Percentiles rank a stretch among this genome's conserved stretches.
These are phyloP conservation scores for Aspergillus transmontanensis DNA, from an alignment of 2,329 filamentous ascomycete species.

Conservation along the genomic window DNA sequence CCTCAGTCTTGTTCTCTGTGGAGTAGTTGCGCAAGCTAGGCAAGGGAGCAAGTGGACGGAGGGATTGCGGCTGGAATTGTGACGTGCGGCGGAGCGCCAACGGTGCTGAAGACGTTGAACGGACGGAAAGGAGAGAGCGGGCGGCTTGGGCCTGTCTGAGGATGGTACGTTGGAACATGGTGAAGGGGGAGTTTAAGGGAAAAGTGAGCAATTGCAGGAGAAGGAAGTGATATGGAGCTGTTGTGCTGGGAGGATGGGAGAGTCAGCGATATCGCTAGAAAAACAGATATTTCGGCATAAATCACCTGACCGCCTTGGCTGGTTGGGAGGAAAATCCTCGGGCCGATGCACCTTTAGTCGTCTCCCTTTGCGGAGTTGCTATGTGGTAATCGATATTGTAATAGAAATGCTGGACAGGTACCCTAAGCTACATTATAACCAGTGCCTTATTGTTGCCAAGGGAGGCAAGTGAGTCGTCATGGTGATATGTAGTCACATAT, in stretches of 20 bases:
- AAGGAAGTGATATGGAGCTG: neutral
- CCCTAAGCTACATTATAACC: neutral
- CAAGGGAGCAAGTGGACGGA: slow-evolving; percentile 37
- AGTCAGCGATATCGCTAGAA: neutral
- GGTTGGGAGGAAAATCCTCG: slow-evolving; percentile 1
- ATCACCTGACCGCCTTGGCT: slow-evolving; percentile 4
- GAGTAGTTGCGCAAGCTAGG: slow-evolving; percentile 46
- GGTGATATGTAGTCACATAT: neutral
- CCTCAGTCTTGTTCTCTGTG: slow-evolving; percentile 41
- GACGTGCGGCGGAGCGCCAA: slow-evolving; percentile 37
- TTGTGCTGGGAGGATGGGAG: neutral
- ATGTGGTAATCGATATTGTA: neutral
- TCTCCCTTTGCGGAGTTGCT: neutral
- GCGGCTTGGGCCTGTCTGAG: slow-evolving; percentile 45
- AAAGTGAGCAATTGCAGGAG: slow-evolving; percentile 7
- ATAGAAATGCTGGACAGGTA: neutral
- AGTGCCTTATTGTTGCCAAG: neutral
- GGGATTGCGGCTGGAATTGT: slow-evolving; percentile 35
- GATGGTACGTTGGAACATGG: slow-evolving; percentile 47
- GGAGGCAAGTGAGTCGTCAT: neutral
- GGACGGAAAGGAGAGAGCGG: slow-evolving; percentile 37
- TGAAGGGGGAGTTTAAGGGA: slow-evolving; percentile 15
- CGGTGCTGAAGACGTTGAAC: slow-evolving; percentile 36
- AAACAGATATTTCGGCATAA: slow-evolving; percentile 4
- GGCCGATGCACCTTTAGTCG: neutral